A percentile compares a stretch with the other conserved stretches of the same genome.
Conservation (phyloP, 2,329 filamentous ascomycete species). For the Parafenestella ontariensis region DNA sequence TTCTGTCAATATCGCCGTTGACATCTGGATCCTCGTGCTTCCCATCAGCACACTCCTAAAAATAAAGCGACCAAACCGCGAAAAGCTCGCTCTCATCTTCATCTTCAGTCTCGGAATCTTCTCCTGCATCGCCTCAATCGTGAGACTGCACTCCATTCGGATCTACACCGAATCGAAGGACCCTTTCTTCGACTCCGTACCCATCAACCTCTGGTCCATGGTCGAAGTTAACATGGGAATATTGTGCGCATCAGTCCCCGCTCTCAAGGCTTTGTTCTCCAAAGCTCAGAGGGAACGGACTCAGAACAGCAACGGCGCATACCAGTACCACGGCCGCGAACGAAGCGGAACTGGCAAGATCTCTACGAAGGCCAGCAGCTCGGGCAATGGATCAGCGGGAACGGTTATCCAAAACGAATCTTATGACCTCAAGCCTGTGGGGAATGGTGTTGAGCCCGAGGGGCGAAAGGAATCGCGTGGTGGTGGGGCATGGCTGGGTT, state of each 20-base stretch:
- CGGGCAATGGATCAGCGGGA: not conserved
- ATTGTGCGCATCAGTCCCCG: constrained; percentile 85
- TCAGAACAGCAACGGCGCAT: constrained; percentile 16
- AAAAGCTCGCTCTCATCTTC: constrained; percentile 83
- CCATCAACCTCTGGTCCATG: constrained; percentile 91
- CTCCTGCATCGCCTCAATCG: constrained; percentile 83
- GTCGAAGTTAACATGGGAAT: constrained; percentile 91
- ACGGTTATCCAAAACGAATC: constrained; percentile 1
- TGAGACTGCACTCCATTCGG: constrained; percentile 57
- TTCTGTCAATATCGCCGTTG: constrained; percentile 87
- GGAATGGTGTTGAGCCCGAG: not conserved
- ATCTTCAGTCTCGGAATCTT: constrained; percentile 87
- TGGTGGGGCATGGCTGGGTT: constrained; percentile 4
- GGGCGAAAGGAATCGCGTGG: not conserved
- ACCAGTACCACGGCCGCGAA: constrained; percentile 32
- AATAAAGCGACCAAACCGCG: constrained; percentile 79
- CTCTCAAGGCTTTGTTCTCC: constrained; percentile 74
- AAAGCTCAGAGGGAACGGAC: constrained; percentile 19
- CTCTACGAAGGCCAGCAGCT: not conserved
- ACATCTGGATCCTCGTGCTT: constrained; percentile 82
- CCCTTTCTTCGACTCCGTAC: constrained; percentile 73
- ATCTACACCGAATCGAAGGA: constrained; percentile 54
- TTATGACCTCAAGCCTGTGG: constrained; percentile 3
- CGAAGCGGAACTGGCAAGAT: constrained; percentile 20
- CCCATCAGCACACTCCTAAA: constrained; percentile 84